Evolutionary conservation across 164 flowering plant species (phyloP).

Genomic region (Macadamia tetraphylla): DNA sequence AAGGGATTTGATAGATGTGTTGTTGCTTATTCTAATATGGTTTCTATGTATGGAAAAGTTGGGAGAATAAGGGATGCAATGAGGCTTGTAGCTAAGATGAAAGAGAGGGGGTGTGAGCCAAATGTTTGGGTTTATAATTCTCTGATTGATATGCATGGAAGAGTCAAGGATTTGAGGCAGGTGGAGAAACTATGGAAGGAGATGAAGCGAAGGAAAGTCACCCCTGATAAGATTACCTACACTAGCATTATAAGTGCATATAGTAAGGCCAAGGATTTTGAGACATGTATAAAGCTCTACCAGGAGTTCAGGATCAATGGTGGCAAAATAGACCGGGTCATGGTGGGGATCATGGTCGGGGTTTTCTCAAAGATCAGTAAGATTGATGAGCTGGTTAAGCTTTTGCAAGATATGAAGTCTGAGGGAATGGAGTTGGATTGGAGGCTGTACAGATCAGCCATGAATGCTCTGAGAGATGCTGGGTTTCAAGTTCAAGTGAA

Average conservation of each 20-base stretch:
- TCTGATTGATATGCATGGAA: slow-evolving; percentile 70
- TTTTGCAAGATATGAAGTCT: slow-evolving; percentile 56
- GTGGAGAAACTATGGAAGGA: slow-evolving; percentile 83
- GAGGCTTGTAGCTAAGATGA: slow-evolving; percentile 76
- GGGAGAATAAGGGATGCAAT: slow-evolving; percentile 65
- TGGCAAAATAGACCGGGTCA: slow-evolving; percentile 53
- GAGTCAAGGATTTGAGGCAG: slow-evolving; percentile 45
- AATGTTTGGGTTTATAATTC: slow-evolving; percentile 84
- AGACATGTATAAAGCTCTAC: slow-evolving; percentile 42
- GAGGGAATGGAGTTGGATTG: slow-evolving; percentile 55
- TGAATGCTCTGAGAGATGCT: slow-evolving; percentile 67
- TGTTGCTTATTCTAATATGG: slow-evolving; percentile 79
- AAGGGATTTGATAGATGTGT: slow-evolving; percentile 70
- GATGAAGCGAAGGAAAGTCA: slow-evolving; percentile 61
- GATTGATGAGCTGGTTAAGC: slow-evolving; percentile 58
- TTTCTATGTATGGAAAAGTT: slow-evolving; percentile 63
- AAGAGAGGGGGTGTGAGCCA: slow-evolving; percentile 62
- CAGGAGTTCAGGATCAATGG: slow-evolving; percentile 54
- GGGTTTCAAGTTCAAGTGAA: slow-evolving; percentile 51
- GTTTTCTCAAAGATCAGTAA: slow-evolving; percentile 52
- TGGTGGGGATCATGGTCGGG: slow-evolving; percentile 85
- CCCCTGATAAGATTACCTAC: slow-evolving; percentile 66
- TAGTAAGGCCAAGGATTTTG: slow-evolving; percentile 48
- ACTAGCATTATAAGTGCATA: slow-evolving; percentile 64
- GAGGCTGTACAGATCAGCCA: slow-evolving; percentile 59